Conservation (phyloP, 2,329 filamentous ascomycete genomes). For the Albifimbria verrucaria region DNA sequence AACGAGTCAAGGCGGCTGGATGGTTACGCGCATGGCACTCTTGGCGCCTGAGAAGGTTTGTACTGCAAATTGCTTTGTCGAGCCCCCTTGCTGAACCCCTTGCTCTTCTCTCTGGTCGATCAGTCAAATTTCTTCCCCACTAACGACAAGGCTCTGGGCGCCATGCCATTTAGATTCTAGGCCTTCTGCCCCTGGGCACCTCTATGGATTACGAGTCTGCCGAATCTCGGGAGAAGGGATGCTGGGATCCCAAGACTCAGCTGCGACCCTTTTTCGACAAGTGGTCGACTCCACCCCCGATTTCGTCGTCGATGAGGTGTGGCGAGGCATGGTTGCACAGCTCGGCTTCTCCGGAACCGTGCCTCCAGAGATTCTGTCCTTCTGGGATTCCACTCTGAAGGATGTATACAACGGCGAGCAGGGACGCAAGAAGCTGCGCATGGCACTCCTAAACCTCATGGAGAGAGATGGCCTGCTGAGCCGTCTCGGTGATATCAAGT, state of each 20-base stretch:
- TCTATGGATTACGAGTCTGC: constrained; percentile 52
- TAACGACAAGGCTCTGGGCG: constrained; percentile 3
- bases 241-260: constrained; percentile 45
- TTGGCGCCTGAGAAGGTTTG: constrained; percentile 44
- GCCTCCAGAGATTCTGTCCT: constrained; percentile 31
- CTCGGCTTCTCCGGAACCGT: constrained; percentile 44
- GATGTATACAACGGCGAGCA: constrained; percentile 46
- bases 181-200: constrained; percentile 45
- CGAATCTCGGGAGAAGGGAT: constrained; percentile 40
- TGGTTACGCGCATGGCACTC: constrained; percentile 47
- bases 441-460: constrained; percentile 41
- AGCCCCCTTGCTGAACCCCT: background rate
- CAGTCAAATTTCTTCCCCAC: too few relatives aligned
- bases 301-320: constrained; percentile 45
- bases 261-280: constrained; percentile 38
- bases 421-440: constrained; percentile 44
- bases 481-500: constrained; percentile 44
- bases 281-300: constrained; percentile 43
- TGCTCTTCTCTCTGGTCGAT: too few relatives aligned
- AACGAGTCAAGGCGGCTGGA: constrained; percentile 51
- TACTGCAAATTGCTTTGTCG: too few relatives aligned
- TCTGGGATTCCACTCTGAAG: constrained; percentile 45
- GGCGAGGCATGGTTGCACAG: constrained; percentile 40
- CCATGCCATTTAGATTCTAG: constrained; percentile 35
- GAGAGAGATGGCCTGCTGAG: constrained; percentile 45